phyloP scores from a whole-genome alignment of 1,284 basidiomycete species.

The Mycosarcoma mackinlayi region DNA sequence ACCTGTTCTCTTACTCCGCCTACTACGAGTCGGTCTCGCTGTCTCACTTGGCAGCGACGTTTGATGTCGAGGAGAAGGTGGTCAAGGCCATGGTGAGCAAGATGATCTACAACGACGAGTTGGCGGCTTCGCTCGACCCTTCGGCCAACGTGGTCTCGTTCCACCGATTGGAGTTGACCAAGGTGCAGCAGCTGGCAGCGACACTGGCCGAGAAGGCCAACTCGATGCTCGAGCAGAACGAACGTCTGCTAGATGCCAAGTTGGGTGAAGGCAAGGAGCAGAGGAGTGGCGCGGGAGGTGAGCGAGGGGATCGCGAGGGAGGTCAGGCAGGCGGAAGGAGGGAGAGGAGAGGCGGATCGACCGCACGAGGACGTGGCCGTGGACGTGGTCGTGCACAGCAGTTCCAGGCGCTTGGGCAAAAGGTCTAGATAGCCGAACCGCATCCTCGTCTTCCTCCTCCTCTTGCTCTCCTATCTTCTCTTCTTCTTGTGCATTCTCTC shows the following conservation, averaged over 20 bases:
- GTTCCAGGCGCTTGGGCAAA: constrained; percentile 59
- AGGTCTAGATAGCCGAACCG: constrained; percentile 38
- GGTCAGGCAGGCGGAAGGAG: constrained; percentile 50
- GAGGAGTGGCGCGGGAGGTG: constrained; percentile 39
- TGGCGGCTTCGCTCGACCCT: constrained; percentile 89
- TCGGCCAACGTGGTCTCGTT: constrained; percentile 84
- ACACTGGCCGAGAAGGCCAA: constrained; percentile 86
- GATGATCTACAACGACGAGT: constrained; percentile 99
- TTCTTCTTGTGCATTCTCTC: neutral
- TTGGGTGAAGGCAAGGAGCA: constrained; percentile 72
- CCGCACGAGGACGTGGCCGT: constrained; percentile 59
- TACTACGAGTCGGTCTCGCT: constrained; percentile 93
- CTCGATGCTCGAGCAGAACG: constrained; percentile 91
- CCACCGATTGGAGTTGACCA: constrained; percentile 85
- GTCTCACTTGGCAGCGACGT: constrained; percentile 84
- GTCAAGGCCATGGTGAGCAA: constrained; percentile 94
- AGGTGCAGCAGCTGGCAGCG: constrained; percentile 65
- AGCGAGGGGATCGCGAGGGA: constrained; percentile 47
- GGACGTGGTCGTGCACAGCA: constrained; percentile 62
- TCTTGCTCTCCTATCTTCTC: neutral
- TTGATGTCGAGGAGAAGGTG: constrained; percentile 80
- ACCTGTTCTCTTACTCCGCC: constrained; percentile 97
- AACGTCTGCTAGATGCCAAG: constrained; percentile 90
- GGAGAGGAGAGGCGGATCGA: constrained; percentile 58
- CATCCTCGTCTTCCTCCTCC: neutral